A percentile compares a stretch with the other conserved stretches of the same genome.
These are phyloP conservation scores for Globisporangium emineosum DNA, from an alignment of 352 stramenopile genomes.

Conservation along the genomic window DNA sequence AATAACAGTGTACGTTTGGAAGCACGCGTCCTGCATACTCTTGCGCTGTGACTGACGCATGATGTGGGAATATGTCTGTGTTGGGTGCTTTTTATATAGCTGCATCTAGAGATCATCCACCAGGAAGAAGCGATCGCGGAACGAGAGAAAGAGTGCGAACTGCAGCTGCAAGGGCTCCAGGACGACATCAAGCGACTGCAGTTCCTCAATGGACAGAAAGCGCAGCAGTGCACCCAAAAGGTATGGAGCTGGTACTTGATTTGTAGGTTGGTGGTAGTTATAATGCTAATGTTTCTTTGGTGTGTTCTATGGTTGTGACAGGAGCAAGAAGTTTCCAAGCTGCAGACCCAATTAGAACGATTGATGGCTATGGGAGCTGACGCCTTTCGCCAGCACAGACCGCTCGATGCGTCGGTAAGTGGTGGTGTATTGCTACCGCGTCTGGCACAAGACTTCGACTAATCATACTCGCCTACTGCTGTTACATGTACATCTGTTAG, in stretches of 20 bases:
- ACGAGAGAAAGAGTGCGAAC: constrained; percentile 57
- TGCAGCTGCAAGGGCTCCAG: constrained; percentile 63
- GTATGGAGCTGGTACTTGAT: constrained; percentile 1
- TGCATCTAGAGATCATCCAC: constrained; percentile 79
- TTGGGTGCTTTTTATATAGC: constrained; percentile 21
- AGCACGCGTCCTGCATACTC: neutral
- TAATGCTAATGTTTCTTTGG: neutral
- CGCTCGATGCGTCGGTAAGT: constrained; percentile 12
- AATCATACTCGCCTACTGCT: neutral
- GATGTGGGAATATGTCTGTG: neutral
- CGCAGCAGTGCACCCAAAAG: constrained; percentile 54
- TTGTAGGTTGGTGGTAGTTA: neutral
- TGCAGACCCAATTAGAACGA: constrained; percentile 64
- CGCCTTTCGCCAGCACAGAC: constrained; percentile 13
- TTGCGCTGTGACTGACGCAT: neutral
- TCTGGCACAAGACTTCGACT: too few relatives aligned
- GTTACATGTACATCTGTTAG: constrained; percentile 1
- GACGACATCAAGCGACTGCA: constrained; percentile 72
- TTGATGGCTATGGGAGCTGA: constrained; percentile 34
- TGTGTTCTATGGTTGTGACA: constrained; percentile 17
- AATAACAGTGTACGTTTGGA: constrained; percentile 64
- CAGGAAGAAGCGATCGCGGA: constrained; percentile 72
- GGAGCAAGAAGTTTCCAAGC: constrained; percentile 59
- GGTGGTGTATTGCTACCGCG: too few relatives aligned
- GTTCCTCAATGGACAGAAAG: constrained; percentile 60